These are phyloP conservation scores for Yamadazyma pseudoaaseri DNA, from an alignment of 1,139 yeast species.

Conservation along the genomic window DNA sequence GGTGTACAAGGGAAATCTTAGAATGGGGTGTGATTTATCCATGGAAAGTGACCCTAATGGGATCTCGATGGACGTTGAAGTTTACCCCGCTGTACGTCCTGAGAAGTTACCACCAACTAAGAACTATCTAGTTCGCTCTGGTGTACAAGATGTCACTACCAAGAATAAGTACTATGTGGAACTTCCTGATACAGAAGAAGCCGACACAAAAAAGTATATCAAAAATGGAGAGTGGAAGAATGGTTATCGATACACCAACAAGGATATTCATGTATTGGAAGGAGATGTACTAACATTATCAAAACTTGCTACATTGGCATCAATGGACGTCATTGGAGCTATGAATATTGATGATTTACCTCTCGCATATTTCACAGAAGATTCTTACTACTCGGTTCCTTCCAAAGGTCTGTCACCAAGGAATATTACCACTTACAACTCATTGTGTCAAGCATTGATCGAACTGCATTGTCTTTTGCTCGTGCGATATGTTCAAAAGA, in stretches of 20 bases:
- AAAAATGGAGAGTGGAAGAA: constrained; percentile 26
- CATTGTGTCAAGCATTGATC: constrained; percentile 55
- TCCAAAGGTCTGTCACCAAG: constrained; percentile 24
- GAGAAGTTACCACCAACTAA: constrained; percentile 37
- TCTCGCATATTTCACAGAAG: constrained; percentile 57
- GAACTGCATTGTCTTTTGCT: constrained; percentile 52
- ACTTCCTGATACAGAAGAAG: constrained; percentile 17
- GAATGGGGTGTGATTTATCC: constrained; percentile 32
- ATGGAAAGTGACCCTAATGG: constrained; percentile 14
- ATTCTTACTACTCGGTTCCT: constrained; percentile 58
- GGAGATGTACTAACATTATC: constrained; percentile 43
- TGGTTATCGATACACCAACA: constrained; percentile 71
- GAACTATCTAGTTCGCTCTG: constrained; percentile 24
- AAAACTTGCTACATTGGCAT: constrained; percentile 42
- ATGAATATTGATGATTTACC: constrained; percentile 47
- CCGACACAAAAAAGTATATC: constrained; percentile 18
- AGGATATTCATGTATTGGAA: constrained; percentile 36
- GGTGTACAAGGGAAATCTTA: constrained; percentile 35
- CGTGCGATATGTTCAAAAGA: constrained; percentile 59
- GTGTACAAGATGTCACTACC: constrained; percentile 20
- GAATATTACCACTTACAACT: constrained; percentile 47
- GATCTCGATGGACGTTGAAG: constrained; percentile 49
- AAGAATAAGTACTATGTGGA: constrained; percentile 12
- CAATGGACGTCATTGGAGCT: constrained; percentile 68
- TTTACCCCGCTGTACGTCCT: constrained; percentile 60